Evolutionary conservation across 495 filamentous ascomycete genomes (phyloP), one percentile per base, ranked within the genome.

Genomic region (Emericellopsis terricola): DNA sequence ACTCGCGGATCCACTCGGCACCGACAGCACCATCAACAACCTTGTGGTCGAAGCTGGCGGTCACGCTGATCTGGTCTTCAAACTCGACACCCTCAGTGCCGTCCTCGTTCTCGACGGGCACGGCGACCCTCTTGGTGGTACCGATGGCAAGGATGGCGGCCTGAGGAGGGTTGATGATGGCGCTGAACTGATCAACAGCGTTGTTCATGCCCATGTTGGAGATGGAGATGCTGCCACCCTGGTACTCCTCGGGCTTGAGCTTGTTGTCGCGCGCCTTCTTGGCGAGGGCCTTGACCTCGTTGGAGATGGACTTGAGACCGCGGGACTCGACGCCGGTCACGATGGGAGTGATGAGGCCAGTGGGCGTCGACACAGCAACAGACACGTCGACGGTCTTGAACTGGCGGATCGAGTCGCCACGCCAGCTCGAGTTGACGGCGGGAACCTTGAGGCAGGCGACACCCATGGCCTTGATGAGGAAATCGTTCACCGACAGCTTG

Each of bases 121-220:
- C 66, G 19, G 91, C 81, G 33, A 96, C 87, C 76, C 94, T 96
- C 64, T 81, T 80, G 40, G 77, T 77, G 37, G 83, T 87, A 39
- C 91, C 91, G 33, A 99, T 82, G 29, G 91, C 91, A 38, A 99
- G 69, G 56, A 99, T 99, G 49, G 71, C 76, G 28, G 91, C 86
- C 65, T 97, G 89, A 19, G 91, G 91, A 30, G 91, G 91, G 69
- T 99, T 99, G 71, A 99, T 94, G 51, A 99, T 78, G 42, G 91
- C 91, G n/a, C 91, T 94, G 67, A 99, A 99, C 44, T 83, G 74
- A 52, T 94, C 85, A 41, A 99, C 74, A 24, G 91, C 91, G 8
- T 75, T 46, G 69, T 99, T 99, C 89, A 96, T 96, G 53, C 91
- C 91, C 91, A 99, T 94, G 73, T 99, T 99, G 62, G 78, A 87